phyloP scores from a whole-genome alignment of 495 filamentous ascomycete species.

The Sordaria brevicollis region DNA sequence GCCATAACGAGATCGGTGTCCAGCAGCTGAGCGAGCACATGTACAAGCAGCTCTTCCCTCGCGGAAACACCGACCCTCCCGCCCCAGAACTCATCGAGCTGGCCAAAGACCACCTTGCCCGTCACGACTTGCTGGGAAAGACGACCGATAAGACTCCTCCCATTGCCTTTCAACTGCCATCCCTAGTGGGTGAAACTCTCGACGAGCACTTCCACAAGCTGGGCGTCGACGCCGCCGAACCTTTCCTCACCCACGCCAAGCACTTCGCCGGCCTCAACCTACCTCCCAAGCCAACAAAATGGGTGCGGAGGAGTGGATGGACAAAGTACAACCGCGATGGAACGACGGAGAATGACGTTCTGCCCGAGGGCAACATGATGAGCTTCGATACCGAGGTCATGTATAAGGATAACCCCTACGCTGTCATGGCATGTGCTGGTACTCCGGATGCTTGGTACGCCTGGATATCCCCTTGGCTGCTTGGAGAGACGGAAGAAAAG shows the following conservation, averaged over 20 bases:
- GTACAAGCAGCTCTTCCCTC: conserved; percentile 67
- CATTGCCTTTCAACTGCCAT: conserved; percentile 76
- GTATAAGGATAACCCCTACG: conserved; percentile 83
- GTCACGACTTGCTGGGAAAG: conserved; percentile 86
- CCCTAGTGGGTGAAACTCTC: conserved; percentile 65
- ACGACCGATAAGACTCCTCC: conserved; percentile 64
- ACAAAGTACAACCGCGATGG: conserved; percentile 81
- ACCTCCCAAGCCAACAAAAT: conserved; percentile 68
- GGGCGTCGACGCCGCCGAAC: conserved; percentile 78
- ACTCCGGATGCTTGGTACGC: conserved; percentile 88
- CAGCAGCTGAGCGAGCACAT: conserved; percentile 83
- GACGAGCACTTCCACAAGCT: conserved; percentile 95
- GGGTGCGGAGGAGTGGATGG: conserved; percentile 79
- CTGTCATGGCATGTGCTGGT: conserved; percentile 91
- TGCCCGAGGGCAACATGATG: conserved; percentile 69
- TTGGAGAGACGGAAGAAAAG: conserved; percentile 68
- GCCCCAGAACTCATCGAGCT: conserved; percentile 63
- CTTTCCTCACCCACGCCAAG: conserved; percentile 70
- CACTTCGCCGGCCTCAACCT: conserved; percentile 54
- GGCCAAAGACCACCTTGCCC: conserved; percentile 70
- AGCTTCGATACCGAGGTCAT: conserved; percentile 96
- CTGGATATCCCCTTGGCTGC: conserved; percentile 92
- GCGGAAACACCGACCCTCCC: conserved; percentile 39
- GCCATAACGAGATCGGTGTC: conserved; percentile 87
- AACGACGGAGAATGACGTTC: conserved; percentile 55